Conservation (phyloP, 495 filamentous ascomycete species). For the Hypoxylon lienhwacheense region DNA sequence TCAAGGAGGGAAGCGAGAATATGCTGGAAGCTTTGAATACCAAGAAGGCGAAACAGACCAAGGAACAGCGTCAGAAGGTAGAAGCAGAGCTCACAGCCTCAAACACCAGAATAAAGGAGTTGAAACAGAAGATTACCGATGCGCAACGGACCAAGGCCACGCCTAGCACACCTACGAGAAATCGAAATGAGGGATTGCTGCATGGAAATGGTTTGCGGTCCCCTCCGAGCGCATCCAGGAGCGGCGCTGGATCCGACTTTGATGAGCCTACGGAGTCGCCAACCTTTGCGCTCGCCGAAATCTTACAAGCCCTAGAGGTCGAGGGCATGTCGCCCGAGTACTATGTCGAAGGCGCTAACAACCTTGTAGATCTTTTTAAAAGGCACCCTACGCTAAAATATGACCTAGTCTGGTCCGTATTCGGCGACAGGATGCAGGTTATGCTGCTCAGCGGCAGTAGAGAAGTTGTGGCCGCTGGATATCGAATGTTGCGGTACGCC, state of each 20-base stretch:
- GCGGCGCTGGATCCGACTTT: slow-evolving; percentile 56
- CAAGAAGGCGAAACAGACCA: slow-evolving; percentile 96
- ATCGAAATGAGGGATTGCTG: slow-evolving; percentile 69
- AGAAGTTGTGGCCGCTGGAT: slow-evolving; percentile 93
- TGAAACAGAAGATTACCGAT: slow-evolving; percentile 77
- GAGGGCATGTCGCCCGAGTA: slow-evolving; percentile 89
- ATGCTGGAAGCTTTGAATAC: slow-evolving; percentile 88
- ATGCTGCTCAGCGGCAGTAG: slow-evolving; percentile 94
- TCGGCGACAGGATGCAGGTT: slow-evolving; percentile 87
- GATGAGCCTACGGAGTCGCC: slow-evolving; percentile 82
- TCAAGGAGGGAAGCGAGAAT: slow-evolving; percentile 96
- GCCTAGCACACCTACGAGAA: slow-evolving; percentile 69
- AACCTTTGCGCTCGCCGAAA: slow-evolving; percentile 84
- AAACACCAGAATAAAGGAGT: slow-evolving; percentile 84
- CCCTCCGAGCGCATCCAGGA: slow-evolving; percentile 60
- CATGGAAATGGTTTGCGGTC: slow-evolving; percentile 66
- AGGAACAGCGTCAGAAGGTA: slow-evolving; percentile 82
- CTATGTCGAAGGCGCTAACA: slow-evolving; percentile 91
- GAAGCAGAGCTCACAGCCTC: slow-evolving; percentile 89
- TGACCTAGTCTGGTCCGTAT: slow-evolving; percentile 91
- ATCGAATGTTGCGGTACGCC: slow-evolving; percentile 88
- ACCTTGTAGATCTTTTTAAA: slow-evolving; percentile 88
- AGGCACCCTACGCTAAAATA: slow-evolving; percentile 91
- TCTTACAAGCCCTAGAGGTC: slow-evolving; percentile 81
- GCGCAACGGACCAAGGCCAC: slow-evolving; percentile 59